Evolutionary conservation across 441 rosid species (phyloP), one percentile per base, ranked within the genome.

Genomic region (Melastoma candidum): DNA sequence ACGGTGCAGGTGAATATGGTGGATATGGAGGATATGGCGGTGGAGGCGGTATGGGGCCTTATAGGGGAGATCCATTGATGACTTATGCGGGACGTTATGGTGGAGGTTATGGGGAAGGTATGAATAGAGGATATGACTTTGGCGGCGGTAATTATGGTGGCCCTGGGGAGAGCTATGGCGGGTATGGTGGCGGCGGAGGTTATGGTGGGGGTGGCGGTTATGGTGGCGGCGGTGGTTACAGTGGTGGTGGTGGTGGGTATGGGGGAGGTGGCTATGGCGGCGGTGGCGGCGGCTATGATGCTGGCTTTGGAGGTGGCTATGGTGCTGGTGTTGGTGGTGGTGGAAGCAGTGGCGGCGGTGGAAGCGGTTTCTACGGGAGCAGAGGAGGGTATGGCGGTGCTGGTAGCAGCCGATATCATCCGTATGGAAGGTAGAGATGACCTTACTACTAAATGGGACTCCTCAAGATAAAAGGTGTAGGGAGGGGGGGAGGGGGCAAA

Each of bases 11-110:
- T 32, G 79, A 71, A 45, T 84, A 65, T 70, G 79, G 78, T 56
- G 83, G 80, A 9, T 78, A 78, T 45, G 90, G 87, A 61, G 84
- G 81, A 47, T 82, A 80, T 7, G 87, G 90, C 29, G 70, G 77
- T 11, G 59, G 7, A 32, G 8, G 53, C 24, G 74, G 85, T 6
- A 66, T 76, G 47, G 89, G 84, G 41, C 78, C 85, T 10, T 82
- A 78, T 47, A 78, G 98, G 61, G 95, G 92, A 67, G 95, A 87
- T 11, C 82, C 87, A 6, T 70, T 96, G 11, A 67, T 77, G 44
- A 90, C 85, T 50, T 87, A 90, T 67, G 72, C 98, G 7, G 74
- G 95, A 53, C 95, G 96, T 43, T 90, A 83, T 54, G 95, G 84
- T 36, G 83, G 87, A 11, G 56, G 13, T 2, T 2, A 44, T 4